Evolutionary conservation across 345 rosid genomes (phyloP), one percentile per base, ranked within the genome.

Genomic region (Turnera subulata): DNA sequence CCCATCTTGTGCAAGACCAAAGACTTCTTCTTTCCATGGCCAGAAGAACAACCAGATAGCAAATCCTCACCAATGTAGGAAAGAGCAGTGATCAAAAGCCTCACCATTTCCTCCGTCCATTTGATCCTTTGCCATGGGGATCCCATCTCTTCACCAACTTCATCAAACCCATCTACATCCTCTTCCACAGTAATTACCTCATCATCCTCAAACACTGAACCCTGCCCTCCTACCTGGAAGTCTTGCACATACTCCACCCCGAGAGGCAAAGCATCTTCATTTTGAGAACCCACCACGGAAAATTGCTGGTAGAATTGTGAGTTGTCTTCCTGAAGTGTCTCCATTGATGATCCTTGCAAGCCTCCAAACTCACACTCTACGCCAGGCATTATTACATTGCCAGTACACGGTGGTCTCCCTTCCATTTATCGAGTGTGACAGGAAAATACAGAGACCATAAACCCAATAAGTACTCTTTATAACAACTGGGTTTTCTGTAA

Each of bases 61-160:
- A 49, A 53, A 32, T 35, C 72, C 11, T 68, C 64, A 0, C 56
- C 57, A 21, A 68, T 22, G 65, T 73, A 68, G 14, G 66, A 64
- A 46, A 56, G 56, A 40, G 57, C 38, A 32, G 65, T 60, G 17
- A 73, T 59, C 53, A 68, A 29, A 39, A 68, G 63, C 48, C 46
- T 64, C 18, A 55, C 63, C 77, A 73, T 68, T 56, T 22, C 24
- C 15, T 51, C 70, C 2, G 53, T 59, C 73, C 70, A 64, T 52
- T 60, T 73, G 12, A 46, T 53, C 26, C 64, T 62, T 25, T 55
- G 70, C 73, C 61, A 56, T 2, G 23, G 53, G 43, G 42, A 40
- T 20, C 26, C 49, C 12, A 11, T 33, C 56, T n/a, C 52, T 37
- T 29, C 12, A 20, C 11, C 38, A 44, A 32, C 61, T 53, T 48